Evolutionary conservation across 495 filamentous ascomycete genomes (phyloP), one percentile per base, ranked within the genome.

Genomic region (Acidomyces sp.): DNA sequence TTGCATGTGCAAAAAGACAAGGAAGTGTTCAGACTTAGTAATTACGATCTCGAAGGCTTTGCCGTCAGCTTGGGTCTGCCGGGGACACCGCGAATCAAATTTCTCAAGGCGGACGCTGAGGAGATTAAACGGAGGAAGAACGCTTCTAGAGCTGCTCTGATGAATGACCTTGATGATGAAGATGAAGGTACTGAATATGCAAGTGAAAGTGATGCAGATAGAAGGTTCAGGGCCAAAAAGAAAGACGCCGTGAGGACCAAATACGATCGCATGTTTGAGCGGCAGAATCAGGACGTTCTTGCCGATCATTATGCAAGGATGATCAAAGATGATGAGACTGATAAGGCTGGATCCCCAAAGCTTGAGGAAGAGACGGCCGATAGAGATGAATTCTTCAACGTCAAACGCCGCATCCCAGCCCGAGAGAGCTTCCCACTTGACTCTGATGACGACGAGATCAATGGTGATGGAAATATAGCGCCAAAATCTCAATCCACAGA

Each of bases 231-330:
- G 66, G 49, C 70, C 69, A 52, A 65, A 62, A 39, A 81, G 55
- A 74, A 80, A 60, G 54, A 64, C 9, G 64, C 67, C 28, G 82
- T 87, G 4, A 71, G 84, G 31, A 96, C 90, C 17, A 94, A 90
- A 59, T 87, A 88, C 55, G 83, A 96, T 54, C 83, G 86, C 43
- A 94, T 95, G 86, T 92, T 94, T 52, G 88, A 94, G 63, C 68
- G 90, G 46, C 78, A 77, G 43, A 94, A 96, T 61, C 86, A 94
- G 49, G 84, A 92, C 46, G 77, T 99, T n/a, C 63, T 99, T 45
- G 82, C 90, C 28, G 77, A 77, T 27, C 92, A 95, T 61, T 96
- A 94, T 62, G 74, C 74, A 28, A 93, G 84, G 48, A 71, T 96
- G 39, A 71, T 95, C 49, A 48, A 50, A 3, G 34, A 37, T 0